Percentiles rank a stretch among this genome's conserved stretches.
phyloP scores from a whole-genome alignment of 352 stramenopile species.

The Discostella stelligera region DNA sequence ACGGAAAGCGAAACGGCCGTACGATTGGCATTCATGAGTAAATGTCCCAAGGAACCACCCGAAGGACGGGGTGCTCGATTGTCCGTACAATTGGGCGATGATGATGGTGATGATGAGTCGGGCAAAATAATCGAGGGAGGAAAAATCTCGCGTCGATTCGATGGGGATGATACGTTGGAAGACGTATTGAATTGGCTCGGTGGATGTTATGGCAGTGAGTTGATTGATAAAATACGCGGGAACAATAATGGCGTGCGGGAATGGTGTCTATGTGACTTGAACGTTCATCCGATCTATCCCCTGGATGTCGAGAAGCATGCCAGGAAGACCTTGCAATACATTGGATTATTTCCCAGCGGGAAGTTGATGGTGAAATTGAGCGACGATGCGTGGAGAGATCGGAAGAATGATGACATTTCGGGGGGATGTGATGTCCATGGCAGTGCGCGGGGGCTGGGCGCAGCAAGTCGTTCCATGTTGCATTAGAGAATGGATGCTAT shows the following conservation, averaged over 20 bases:
- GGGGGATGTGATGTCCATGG: slow-evolving; percentile 6
- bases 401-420: slow-evolving; percentile 14
- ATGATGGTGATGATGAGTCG: slow-evolving; percentile 10
- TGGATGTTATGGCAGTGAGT: slow-evolving; percentile 53
- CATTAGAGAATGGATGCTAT: slow-evolving; percentile 14
- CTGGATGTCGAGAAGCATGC: slow-evolving; percentile 52
- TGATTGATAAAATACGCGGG: slow-evolving; percentile 53
- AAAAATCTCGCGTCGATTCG: slow-evolving; percentile 54
- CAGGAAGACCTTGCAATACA: slow-evolving; percentile 65
- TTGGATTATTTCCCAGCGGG: slow-evolving; percentile 74
- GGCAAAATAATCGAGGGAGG: slow-evolving; percentile 35
- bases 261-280: slow-evolving; percentile 72
- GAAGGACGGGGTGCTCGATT: slow-evolving; percentile 58
- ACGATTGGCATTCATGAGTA: slow-evolving; percentile 41
- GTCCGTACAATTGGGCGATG: slow-evolving; percentile 48
- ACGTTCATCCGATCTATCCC: slow-evolving; percentile 47
- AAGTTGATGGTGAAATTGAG: slow-evolving; percentile 51
- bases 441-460: slow-evolving; percentile 34
- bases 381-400: slow-evolving; percentile 33
- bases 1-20: slow-evolving; percentile 24
- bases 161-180: slow-evolving; percentile 71
- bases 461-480: slow-evolving; percentile 40
- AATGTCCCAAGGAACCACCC: slow-evolving; percentile 62
- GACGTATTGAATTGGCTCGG: slow-evolving; percentile 78
- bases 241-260: slow-evolving; percentile 17